Evolutionary conservation across 2,329 filamentous ascomycete species (phyloP).

Genomic region (Pyrenophora seminiperda): DNA sequence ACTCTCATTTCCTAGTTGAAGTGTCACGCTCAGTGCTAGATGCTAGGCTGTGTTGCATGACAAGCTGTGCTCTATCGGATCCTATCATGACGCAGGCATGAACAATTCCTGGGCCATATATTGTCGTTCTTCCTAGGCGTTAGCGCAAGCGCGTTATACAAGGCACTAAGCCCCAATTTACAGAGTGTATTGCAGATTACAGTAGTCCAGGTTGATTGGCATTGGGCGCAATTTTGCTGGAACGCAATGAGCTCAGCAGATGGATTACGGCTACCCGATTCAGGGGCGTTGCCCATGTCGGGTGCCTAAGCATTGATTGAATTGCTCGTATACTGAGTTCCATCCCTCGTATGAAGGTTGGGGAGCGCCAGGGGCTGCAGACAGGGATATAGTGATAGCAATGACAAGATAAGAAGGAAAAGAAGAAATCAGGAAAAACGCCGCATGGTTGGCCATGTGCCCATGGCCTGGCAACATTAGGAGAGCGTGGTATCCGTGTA

Average conservation of each 20-base stretch:
- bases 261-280: constrained; percentile 28
- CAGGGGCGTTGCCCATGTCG: constrained; percentile 26
- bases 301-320: constrained; percentile 43
- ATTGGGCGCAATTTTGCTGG: constrained; percentile 12
- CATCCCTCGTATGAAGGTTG: constrained; percentile 33
- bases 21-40: constrained; percentile 9
- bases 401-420: constrained; percentile 28
- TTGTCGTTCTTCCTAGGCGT: constrained; percentile 22
- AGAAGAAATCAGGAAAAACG: constrained; percentile 20
- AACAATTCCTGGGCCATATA: constrained; percentile 23
- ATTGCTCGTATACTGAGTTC: constrained; percentile 41
- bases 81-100: constrained; percentile 31
- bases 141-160: constrained; percentile 31
- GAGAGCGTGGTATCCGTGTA: constrained; percentile 26
- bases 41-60: constrained; percentile 31
- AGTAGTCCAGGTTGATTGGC: constrained; percentile 42
- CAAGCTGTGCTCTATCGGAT: constrained; percentile 25
- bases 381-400: constrained; percentile 27
- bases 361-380: constrained; percentile 22
- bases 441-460: constrained; percentile 17
- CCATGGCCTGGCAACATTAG: constrained; percentile 28
- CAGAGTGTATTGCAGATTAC: constrained; percentile 40
- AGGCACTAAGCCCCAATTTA: constrained; percentile 29
- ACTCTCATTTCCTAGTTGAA: constrained; percentile 5
- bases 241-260: constrained; percentile 25